phyloP scores from a whole-genome alignment of 208 protist genomes.

The Leishmania tarentolae region DNA sequence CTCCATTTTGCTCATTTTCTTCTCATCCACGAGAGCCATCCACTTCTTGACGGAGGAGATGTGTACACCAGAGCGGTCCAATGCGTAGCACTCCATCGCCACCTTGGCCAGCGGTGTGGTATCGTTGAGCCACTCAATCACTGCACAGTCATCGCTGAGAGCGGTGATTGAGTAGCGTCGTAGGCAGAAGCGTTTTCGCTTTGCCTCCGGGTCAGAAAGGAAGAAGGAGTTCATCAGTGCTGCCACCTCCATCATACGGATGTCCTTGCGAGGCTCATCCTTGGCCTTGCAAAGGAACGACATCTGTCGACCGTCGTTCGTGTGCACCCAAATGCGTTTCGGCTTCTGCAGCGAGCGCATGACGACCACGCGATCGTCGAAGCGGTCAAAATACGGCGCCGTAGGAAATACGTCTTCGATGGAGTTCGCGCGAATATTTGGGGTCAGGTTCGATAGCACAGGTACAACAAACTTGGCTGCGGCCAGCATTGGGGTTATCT shows the following conservation, averaged over 20 bases:
- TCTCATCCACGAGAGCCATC: conserved; percentile 63
- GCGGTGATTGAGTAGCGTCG: conserved; percentile 90
- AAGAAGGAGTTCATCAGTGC: conserved; percentile 95
- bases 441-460: conserved; percentile 73
- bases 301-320: conserved; percentile 66
- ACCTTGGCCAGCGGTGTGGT: conserved; percentile 79
- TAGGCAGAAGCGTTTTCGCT: conserved; percentile 83
- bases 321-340: conserved; percentile 89
- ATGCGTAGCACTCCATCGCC: conserved; percentile 76
- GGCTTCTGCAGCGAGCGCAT: conserved; percentile 94
- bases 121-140: conserved; percentile 97
- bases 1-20: conserved; percentile 62
- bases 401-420: conserved; percentile 50
- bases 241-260: conserved; percentile 96
- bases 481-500: conserved; percentile 51
- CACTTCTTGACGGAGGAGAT: conserved; percentile 71
- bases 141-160: conserved; percentile 89
- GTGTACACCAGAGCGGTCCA: conserved; percentile 66
- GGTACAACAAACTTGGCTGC: conserved; percentile 65
- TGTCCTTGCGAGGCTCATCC: conserved; percentile 96
- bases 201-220: conserved; percentile 70
- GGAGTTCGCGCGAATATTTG: conserved; percentile 38
- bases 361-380: conserved; percentile 73
- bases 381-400: conserved; percentile 66
- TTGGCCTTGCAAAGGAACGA: conserved; percentile 93